A percentile compares a stretch with the other conserved stretches of the same genome.
Conservation (phyloP, 2,329 filamentous ascomycete species). For the Plenodomus lindquistii region DNA sequence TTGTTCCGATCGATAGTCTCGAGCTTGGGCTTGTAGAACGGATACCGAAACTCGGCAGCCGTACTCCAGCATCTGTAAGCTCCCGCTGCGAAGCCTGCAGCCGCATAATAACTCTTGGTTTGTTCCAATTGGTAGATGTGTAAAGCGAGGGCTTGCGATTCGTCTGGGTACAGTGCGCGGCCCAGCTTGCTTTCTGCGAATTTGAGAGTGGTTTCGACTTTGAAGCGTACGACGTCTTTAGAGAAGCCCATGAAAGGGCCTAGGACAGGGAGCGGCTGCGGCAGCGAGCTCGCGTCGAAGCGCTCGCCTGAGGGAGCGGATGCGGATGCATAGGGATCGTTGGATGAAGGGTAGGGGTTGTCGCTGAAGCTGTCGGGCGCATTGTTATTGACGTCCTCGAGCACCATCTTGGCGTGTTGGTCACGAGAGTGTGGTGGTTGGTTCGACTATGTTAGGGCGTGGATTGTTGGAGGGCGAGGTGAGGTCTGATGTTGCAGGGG, state of each 20-base stretch:
- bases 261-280: conserved; percentile 43
- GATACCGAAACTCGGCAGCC: conserved; percentile 44
- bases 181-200: conserved; percentile 39
- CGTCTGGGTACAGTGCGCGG: conserved; percentile 45
- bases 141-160: conserved; percentile 49
- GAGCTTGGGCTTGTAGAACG: conserved; percentile 47
- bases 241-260: conserved; percentile 37
- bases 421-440: background rate
- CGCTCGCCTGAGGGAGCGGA: conserved; percentile 17
- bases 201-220: conserved; percentile 38
- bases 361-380: conserved; percentile 37
- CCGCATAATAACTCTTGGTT: conserved; percentile 45
- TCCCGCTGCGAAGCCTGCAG: conserved; percentile 38
- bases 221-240: conserved; percentile 25
- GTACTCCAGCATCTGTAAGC: conserved; percentile 41
- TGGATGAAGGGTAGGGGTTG: conserved; percentile 38
- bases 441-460: background rate
- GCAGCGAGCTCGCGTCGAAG: conserved; percentile 45
- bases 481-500: conserved; percentile 3
- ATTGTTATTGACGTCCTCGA: conserved; percentile 42
- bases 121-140: conserved; percentile 45
- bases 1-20: conserved; percentile 46
- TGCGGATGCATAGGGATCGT: conserved; percentile 42
- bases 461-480: background rate
- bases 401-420: conserved; percentile 42